Conservation (phyloP, 306 rosid genomes). For the Betula pendula region DNA sequence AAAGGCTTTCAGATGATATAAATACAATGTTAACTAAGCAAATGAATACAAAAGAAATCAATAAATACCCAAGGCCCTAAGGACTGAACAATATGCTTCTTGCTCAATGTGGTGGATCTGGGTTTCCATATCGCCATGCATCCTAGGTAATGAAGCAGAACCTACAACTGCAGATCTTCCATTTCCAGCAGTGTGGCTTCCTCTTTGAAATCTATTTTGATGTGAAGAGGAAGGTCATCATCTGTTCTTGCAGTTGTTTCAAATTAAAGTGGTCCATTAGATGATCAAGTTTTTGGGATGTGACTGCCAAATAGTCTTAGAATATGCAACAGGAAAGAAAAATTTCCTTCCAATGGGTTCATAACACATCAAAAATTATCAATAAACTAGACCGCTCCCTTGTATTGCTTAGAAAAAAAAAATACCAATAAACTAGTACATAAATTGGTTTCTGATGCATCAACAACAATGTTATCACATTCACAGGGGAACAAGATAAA, state of each 20-base stretch:
- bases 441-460: too few relatives aligned
- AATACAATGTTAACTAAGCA: background rate
- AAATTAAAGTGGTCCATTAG: slow-evolving; percentile 1
- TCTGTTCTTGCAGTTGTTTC: slow-evolving; percentile 51
- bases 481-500: too few relatives aligned
- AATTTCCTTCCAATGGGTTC: too few relatives aligned
- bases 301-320: too few relatives aligned
- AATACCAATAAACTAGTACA: too few relatives aligned
- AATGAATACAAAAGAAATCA: slow-evolving; percentile 20
- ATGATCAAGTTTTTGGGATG: too few relatives aligned
- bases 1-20: slow-evolving; percentile 11
- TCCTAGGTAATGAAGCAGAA: slow-evolving; percentile 49
- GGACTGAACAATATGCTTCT: slow-evolving; percentile 92
- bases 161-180: slow-evolving; percentile 54
- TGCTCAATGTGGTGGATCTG: slow-evolving; percentile 94
- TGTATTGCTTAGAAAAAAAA: too few relatives aligned
- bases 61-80: slow-evolving; percentile 92
- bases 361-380: too few relatives aligned
- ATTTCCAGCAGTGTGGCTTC: slow-evolving; percentile 40
- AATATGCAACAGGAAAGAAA: too few relatives aligned
- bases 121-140: slow-evolving; percentile 69
- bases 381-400: too few relatives aligned
- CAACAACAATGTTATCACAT: too few relatives aligned
- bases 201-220: slow-evolving; percentile 61
- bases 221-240: slow-evolving; percentile 59